phyloP scores from a whole-genome alignment of 192 early-diverging fungal species.

The Mortierella hygrophila region DNA sequence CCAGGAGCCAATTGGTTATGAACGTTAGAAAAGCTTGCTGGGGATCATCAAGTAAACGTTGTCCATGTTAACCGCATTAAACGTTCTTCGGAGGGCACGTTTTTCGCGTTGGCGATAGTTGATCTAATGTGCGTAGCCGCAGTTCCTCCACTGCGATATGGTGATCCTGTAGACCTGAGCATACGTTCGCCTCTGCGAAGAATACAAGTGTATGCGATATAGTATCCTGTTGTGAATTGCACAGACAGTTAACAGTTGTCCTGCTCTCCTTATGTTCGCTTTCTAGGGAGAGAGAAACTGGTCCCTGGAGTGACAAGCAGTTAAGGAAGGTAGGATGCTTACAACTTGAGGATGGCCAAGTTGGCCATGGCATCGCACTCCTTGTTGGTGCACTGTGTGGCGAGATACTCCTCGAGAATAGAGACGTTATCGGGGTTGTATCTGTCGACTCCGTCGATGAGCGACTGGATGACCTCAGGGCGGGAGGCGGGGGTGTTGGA shows the following conservation, averaged over 20 bases:
- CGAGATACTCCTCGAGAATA: slow-evolving; percentile 87
- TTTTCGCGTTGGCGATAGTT: not conserved
- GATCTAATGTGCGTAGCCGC: not conserved
- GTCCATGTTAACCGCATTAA: not conserved
- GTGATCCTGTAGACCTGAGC: not conserved
- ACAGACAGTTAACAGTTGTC: not conserved
- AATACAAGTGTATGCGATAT: not conserved
- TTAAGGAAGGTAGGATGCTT: slow-evolving; percentile 25
- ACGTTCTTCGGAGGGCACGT: not conserved
- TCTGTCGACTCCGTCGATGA: slow-evolving; percentile 85
- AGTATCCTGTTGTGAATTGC: not conserved
- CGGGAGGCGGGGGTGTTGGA: slow-evolving; percentile 64
- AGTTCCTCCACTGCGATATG: not conserved
- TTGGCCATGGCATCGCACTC: slow-evolving; percentile 93
- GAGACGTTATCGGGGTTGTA: slow-evolving; percentile 94
- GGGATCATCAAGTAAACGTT: not conserved
- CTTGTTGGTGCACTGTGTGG: slow-evolving; percentile 80
- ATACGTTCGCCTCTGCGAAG: not conserved
- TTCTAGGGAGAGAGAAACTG: not conserved
- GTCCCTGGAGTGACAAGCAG: not conserved
- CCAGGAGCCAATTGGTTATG: not conserved
- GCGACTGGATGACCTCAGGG: slow-evolving; percentile 80
- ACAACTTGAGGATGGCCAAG: slow-evolving; percentile 92
- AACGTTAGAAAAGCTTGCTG: not conserved
- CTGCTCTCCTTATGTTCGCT: not conserved